phyloP scores from a whole-genome alignment of 768 basidiomycete genomes.

The Epithele typhae region DNA sequence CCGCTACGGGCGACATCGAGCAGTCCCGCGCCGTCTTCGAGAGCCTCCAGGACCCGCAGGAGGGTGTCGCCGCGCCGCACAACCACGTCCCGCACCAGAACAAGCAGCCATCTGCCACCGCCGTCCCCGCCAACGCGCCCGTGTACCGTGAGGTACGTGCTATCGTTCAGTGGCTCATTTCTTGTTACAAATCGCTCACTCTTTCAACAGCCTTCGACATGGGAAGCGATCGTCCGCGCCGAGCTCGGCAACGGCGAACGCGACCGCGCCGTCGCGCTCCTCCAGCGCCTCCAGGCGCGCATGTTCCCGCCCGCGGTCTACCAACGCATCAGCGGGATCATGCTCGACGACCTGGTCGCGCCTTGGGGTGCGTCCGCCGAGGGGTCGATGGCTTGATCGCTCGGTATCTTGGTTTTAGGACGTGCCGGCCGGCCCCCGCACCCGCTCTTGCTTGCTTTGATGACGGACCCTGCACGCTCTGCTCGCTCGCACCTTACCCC shows the following conservation, averaged over 20 bases:
- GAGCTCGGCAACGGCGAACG: constrained; percentile 80
- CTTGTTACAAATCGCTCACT: background rate
- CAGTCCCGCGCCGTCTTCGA: constrained; percentile 79
- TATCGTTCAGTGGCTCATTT: background rate
- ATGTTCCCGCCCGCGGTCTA: constrained; percentile 76
- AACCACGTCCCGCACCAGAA: constrained; percentile 77
- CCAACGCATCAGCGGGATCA: constrained; percentile 74
- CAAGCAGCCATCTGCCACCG: constrained; percentile 27
- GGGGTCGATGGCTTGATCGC: background rate
- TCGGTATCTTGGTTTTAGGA: too few relatives aligned
- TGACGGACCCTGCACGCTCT: too few relatives aligned
- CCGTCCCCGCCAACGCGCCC: constrained; percentile 43
- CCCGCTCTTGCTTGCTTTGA: too few relatives aligned
- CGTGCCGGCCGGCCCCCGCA: too few relatives aligned
- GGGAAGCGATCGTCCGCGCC: constrained; percentile 93
- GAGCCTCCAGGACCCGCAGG: constrained; percentile 69
- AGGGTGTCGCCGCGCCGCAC: constrained; percentile 81
- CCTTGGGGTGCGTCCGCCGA: constrained; percentile 29
- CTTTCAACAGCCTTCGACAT: constrained; percentile 70
- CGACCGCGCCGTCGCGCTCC: constrained; percentile 60
- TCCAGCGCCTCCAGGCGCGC: constrained; percentile 72
- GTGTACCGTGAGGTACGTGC: constrained; percentile 77
- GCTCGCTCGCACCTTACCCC: too few relatives aligned
- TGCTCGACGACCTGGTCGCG: constrained; percentile 62
- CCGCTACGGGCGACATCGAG: constrained; percentile 65